These are phyloP conservation scores for Canariomyces notabilis DNA, from an alignment of 2,329 filamentous ascomycete genomes.

Conservation along the genomic window DNA sequence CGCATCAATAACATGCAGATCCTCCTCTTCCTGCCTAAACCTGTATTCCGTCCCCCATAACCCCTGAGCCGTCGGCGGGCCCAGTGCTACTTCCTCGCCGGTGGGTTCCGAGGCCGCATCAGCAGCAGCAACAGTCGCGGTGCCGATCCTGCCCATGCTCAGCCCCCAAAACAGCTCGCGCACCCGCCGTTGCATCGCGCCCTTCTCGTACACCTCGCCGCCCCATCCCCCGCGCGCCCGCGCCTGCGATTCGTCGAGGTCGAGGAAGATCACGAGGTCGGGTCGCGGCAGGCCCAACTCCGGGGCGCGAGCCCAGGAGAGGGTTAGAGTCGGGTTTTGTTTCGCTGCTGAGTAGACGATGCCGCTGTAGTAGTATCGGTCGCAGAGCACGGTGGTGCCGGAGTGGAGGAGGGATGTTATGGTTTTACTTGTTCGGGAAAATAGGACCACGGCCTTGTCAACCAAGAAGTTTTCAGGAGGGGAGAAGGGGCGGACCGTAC, in stretches of 20 bases:
- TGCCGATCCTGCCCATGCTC: conserved; percentile 41
- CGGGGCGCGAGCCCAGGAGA: conserved; percentile 77
- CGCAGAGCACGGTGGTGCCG: conserved; percentile 75
- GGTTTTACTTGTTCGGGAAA: conserved; percentile 42
- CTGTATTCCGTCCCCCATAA: conserved; percentile 26
- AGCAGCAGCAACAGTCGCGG: conserved; percentile 22
- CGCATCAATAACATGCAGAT: conserved; percentile 51
- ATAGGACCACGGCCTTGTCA: too few species aligned
- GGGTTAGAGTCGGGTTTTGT: conserved; percentile 59
- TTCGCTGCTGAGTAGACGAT: conserved; percentile 93
- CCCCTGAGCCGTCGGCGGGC: conserved; percentile 13
- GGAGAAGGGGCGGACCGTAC: conserved; percentile 34
- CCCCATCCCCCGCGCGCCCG: conserved; percentile 80
- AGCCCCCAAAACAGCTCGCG: conserved; percentile 64
- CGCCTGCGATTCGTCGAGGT: conserved; percentile 69
- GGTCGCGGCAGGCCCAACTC: conserved; percentile 84
- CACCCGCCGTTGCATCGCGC: conserved; percentile 75
- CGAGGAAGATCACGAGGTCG: conserved; percentile 82
- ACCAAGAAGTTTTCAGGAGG: background rate
- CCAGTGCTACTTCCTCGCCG: conserved; percentile 18
- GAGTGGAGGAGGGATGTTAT: conserved; percentile 51
- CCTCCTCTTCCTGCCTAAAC: conserved; percentile 48
- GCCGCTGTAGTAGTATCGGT: conserved; percentile 93
- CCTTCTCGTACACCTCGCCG: conserved; percentile 80
- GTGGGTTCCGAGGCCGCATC: conserved; percentile 10